Conservation (phyloP, 768 basidiomycete genomes). For the button mushroom (Agaricus bisporus) region DNA sequence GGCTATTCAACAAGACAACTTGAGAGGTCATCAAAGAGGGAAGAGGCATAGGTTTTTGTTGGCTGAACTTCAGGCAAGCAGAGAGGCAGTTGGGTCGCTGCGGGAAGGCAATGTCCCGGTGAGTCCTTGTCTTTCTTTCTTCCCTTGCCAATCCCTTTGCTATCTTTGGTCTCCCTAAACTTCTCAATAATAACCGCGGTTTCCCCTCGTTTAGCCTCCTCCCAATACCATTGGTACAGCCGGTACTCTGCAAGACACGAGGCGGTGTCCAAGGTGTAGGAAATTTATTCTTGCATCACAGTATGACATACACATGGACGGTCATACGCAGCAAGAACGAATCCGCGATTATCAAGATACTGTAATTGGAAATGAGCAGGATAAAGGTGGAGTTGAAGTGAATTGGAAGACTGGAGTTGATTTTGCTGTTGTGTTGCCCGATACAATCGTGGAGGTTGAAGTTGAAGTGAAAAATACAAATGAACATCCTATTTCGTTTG, state of each 20-base stretch:
- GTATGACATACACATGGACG: conserved; percentile 22
- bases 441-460: conserved; percentile 20
- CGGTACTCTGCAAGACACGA: conserved; percentile 5
- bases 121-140: background rate
- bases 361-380: conserved; percentile 34
- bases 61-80: conserved; percentile 7
- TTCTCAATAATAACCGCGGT: background rate
- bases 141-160: background rate
- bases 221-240: background rate
- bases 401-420: conserved; percentile 33
- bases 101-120: background rate
- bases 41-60: conserved; percentile 21
- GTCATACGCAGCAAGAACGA: conserved; percentile 23
- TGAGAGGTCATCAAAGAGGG: conserved; percentile 22
- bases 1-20: conserved; percentile 17
- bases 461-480: conserved; percentile 21
- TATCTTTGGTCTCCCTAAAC: background rate
- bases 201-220: background rate
- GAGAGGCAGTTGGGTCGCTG: background rate
- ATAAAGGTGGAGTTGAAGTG: conserved; percentile 42
- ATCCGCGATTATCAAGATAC: conserved; percentile 24
- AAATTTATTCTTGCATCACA: conserved; percentile 17
- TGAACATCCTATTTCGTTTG: conserved; percentile 14
- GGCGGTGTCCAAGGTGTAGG: conserved; percentile 19
- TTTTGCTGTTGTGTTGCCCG: conserved; percentile 39